phyloP scores from a whole-genome alignment of 225 moss, liverwort and hornwort genomes.

The Anthoceros angustus region DNA sequence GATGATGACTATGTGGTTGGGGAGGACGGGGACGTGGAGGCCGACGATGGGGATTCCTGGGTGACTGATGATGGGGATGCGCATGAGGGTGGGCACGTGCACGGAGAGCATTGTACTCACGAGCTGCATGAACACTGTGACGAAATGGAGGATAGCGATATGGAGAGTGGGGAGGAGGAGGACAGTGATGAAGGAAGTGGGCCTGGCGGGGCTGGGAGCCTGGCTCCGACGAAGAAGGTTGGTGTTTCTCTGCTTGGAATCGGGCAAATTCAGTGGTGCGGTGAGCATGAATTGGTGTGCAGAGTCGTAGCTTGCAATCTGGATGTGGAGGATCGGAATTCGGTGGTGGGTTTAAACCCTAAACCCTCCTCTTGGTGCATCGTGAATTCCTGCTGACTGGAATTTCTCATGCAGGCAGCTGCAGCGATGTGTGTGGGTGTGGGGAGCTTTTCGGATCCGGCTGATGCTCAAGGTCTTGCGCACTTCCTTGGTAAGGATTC shows the following conservation, averaged over 20 bases:
- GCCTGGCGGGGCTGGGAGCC: conserved; percentile 33
- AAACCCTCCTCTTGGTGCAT: neutral
- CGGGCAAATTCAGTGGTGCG: neutral
- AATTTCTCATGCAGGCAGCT: conserved; percentile 40
- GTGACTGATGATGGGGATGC: conserved; percentile 25
- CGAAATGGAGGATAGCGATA: conserved; percentile 29
- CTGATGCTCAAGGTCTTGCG: conserved; percentile 87
- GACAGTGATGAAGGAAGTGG: conserved; percentile 19
- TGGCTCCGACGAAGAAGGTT: conserved; percentile 74
- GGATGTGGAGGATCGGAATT: neutral
- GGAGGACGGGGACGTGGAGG: conserved; percentile 15
- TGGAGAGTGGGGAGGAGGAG: conserved; percentile 19
- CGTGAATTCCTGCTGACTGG: neutral
- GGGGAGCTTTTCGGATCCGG: conserved; percentile 93
- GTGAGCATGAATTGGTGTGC: neutral
- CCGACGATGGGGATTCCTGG: conserved; percentile 19
- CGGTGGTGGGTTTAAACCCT: neutral
- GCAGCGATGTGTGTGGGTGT: conserved; percentile 98
- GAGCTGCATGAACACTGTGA: conserved; percentile 15
- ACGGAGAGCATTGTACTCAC: conserved; percentile 7
- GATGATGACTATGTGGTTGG: conserved; percentile 13
- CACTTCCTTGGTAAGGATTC: conserved; percentile 70
- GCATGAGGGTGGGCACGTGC: conserved; percentile 8
- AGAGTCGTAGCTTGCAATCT: neutral
- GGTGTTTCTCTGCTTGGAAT: neutral